A percentile compares a stretch with the other conserved stretches of the same genome.
These are phyloP conservation scores for Ambrosia hybrid DNA, from an alignment of 140 eudicot genomes.

Conservation along the genomic window DNA sequence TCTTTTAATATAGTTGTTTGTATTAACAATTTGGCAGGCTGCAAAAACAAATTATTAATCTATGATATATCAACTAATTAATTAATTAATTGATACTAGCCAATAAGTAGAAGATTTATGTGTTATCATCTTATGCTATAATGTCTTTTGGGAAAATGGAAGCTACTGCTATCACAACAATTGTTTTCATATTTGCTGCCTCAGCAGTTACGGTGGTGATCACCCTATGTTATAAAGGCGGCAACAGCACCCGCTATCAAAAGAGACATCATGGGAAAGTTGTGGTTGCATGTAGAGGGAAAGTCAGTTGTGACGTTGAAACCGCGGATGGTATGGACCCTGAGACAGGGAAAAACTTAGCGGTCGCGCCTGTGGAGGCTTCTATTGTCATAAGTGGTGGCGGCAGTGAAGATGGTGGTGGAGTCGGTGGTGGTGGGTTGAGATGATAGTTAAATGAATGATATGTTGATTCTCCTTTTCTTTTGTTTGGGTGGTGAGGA, in stretches of 20 bases:
- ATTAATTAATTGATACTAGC: not conserved
- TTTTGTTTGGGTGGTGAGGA: slow-evolving; percentile 13
- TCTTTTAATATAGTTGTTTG: not conserved
- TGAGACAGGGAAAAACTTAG: slow-evolving; percentile 17
- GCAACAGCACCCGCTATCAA: not conserved
- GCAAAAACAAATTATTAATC: not conserved
- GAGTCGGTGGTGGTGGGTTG: slow-evolving; percentile 6
- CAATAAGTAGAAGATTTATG: slow-evolving; percentile 18
- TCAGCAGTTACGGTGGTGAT: slow-evolving; percentile 11
- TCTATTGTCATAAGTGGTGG: not conserved
- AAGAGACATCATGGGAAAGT: not conserved
- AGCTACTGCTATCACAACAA: slow-evolving; percentile 15
- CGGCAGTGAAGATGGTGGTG: not conserved
- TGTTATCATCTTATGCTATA: not conserved
- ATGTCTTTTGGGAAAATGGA: slow-evolving; percentile 18
- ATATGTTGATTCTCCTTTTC: not conserved
- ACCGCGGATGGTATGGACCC: not conserved
- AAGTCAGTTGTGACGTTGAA: slow-evolving; percentile 15
- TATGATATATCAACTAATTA: not conserved
- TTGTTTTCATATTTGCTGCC: slow-evolving; percentile 10
- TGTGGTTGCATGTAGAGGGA: not conserved
- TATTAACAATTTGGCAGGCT: slow-evolving; percentile 1
- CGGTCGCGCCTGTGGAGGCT: slow-evolving; percentile 7
- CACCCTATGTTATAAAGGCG: slow-evolving; percentile 24
- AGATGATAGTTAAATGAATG: slow-evolving; percentile 12